Evolutionary conservation across 805 yeast species (phyloP), one percentile per base, ranked within the genome.

Genomic region (Hanseniaspora guilliermondii): DNA sequence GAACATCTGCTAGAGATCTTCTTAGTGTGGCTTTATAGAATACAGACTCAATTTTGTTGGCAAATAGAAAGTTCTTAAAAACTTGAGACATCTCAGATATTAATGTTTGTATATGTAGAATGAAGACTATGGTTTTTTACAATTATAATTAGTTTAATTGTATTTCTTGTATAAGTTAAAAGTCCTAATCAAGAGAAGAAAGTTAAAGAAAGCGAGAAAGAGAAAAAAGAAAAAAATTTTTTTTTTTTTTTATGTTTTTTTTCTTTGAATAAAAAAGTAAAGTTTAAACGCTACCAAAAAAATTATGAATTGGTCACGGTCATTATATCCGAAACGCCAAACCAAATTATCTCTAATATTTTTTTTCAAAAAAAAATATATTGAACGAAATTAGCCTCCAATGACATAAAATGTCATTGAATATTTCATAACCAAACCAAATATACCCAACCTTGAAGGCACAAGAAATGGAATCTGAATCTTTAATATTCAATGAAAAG

Each of bases 1-100:
- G 41, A 22, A 52, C 41, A 37, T 52, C 55, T 36, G 44, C 38
- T 17, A 52, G 41, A 27, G 55, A 52, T 52, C 55, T 52, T 44
- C 41, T 52, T n/a, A 52, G 30, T 19, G 49, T 33, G 32, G 47
- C 41, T 36, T 52, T 52, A 21, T 52, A 52, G 6, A 42, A 41
- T 8, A 52, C 14, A 7, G 55, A 36, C n/a, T 52, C 41, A 6
- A 52, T 44, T n/a, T 52, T 52, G 16, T 25, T 25, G 19, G 32
- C 33, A 21, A 27, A 25, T 11, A 44, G 19, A 44, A 44, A 44
- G 25, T 30, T 30, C 12, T 44, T 36, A 9, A 39, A 39, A 6
- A 22, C 19, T 25, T 39, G 22, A 16, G 42, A 39, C 42, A 39
- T 39, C 27, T 39, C 12, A 11, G 24, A 38, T 38, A 4, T 8